phyloP scores from a whole-genome alignment of 108 stramenopile genomes.

The Cyclotella choctawhatcheeana region DNA sequence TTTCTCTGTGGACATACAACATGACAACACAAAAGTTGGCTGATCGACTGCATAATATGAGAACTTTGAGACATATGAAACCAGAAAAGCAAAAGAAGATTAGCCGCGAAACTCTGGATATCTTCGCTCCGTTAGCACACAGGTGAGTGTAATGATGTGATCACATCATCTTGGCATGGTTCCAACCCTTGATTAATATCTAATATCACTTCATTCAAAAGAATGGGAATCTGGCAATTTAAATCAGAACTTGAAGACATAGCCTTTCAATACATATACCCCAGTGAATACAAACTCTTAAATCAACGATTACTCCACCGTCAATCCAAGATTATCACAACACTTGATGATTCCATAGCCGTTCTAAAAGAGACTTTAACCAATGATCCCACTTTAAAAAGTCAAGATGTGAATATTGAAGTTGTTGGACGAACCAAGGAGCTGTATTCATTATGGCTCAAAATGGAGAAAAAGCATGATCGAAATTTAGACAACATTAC shows the following conservation, averaged over 20 bases:
- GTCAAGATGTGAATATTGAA: constrained; percentile 70
- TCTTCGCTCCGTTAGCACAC: constrained; percentile 95
- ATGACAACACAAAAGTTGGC: constrained; percentile 59
- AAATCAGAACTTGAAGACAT: constrained; percentile 95
- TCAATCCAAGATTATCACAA: constrained; percentile 73
- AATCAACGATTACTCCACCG: constrained; percentile 69
- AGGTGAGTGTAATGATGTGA: neutral
- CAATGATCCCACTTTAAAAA: constrained; percentile 69
- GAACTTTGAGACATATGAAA: constrained; percentile 92
- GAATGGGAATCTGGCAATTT: constrained; percentile 97
- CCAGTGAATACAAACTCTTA: constrained; percentile 87
- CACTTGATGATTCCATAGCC: constrained; percentile 78
- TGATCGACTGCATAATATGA: constrained; percentile 96
- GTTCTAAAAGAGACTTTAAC: constrained; percentile 74
- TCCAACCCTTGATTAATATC: no score
- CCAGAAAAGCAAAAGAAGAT: constrained; percentile 93
- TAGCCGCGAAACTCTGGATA: constrained; percentile 91
- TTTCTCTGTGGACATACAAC: neutral
- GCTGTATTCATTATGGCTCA: constrained; percentile 93
- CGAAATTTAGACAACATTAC: constrained; percentile 86
- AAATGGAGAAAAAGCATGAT: constrained; percentile 90
- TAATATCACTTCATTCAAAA: neutral
- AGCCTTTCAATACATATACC: constrained; percentile 95
- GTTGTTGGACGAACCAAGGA: constrained; percentile 93
- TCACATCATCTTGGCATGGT: neutral